phyloP scores from a whole-genome alignment of 75 land plant species.

The Isoetes taiwanensis region DNA sequence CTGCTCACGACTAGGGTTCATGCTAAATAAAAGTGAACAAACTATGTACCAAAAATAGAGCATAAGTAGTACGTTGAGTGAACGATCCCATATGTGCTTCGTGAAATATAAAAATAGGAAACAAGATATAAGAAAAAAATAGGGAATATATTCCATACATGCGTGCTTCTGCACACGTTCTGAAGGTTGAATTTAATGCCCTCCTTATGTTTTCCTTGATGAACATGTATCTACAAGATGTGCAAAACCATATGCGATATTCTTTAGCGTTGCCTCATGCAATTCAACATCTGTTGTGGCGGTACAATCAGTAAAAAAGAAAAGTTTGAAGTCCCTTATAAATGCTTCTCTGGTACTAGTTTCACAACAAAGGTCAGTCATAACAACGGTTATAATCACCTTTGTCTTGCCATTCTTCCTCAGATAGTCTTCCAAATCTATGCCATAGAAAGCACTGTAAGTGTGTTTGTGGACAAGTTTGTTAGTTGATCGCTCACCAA shows the following conservation, averaged over 20 bases:
- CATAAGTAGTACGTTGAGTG: too few relatives aligned
- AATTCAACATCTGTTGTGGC: constrained; percentile 45
- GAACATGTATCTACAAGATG: constrained; percentile 68
- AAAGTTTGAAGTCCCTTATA: constrained; percentile 60
- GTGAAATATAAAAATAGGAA: too few relatives aligned
- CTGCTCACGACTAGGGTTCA: too few relatives aligned
- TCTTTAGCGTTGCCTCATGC: constrained; percentile 67
- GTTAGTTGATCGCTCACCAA: constrained; percentile 17
- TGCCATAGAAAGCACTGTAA: constrained; percentile 52
- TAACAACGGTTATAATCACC: constrained; percentile 64
- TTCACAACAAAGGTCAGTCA: constrained; percentile 89
- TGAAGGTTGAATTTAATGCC: too few relatives aligned
- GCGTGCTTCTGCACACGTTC: too few relatives aligned
- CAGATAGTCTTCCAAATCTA: constrained; percentile 44
- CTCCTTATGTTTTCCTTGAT: too few relatives aligned
- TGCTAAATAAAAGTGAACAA: too few relatives aligned
- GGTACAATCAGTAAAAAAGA: constrained; percentile 79
- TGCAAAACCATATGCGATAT: constrained; percentile 76
- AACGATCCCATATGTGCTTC: too few relatives aligned
- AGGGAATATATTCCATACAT: too few relatives aligned
- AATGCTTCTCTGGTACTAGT: constrained; percentile 78
- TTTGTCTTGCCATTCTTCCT: constrained; percentile 41
- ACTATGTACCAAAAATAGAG: too few relatives aligned
- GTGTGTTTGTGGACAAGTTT: constrained; percentile 59
- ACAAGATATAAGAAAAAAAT: too few relatives aligned